A percentile compares a stretch with the other conserved stretches of the same genome.
phyloP scores from a whole-genome alignment of 2,329 filamentous ascomycete species.

The Septoria linicola region DNA sequence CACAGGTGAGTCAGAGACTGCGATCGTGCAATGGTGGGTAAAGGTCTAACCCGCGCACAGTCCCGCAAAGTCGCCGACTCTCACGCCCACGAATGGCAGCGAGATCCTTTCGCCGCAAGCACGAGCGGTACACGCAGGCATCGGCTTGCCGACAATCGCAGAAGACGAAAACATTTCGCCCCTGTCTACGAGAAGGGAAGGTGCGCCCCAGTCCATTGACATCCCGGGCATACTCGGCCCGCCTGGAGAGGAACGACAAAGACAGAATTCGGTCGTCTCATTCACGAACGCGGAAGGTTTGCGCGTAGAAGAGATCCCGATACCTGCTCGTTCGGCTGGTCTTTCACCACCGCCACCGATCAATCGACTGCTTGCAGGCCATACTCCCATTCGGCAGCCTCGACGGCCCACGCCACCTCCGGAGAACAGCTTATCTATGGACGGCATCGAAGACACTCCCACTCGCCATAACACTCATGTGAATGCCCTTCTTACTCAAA shows the following conservation, averaged over 20 bases:
- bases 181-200: conserved; percentile 28
- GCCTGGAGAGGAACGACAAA: conserved; percentile 20
- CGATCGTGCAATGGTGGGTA: too few relatives aligned
- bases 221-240: conserved; percentile 23
- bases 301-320: conserved; percentile 37
- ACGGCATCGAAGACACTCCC: conserved; percentile 38
- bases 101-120: conserved; percentile 24
- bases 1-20: conserved; percentile 37
- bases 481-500: conserved; percentile 34
- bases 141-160: conserved; percentile 35
- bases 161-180: conserved; percentile 36
- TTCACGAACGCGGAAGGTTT: conserved; percentile 30
- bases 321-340: conserved; percentile 24
- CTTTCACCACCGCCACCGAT: conserved; percentile 36
- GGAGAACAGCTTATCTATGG: conserved; percentile 28
- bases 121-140: conserved; percentile 9
- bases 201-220: conserved; percentile 30
- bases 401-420: conserved; percentile 33
- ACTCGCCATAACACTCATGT: conserved; percentile 39
- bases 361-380: conserved; percentile 36
- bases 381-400: conserved; percentile 37
- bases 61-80: conserved; percentile 38
- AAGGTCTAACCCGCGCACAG: too few relatives aligned
- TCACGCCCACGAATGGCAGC: conserved; percentile 30
- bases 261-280: conserved; percentile 26